A percentile compares a stretch with the other conserved stretches of the same genome.
phyloP scores from a whole-genome alignment of 225 moss, liverwort and hornwort genomes.

The Asterella californica region DNA sequence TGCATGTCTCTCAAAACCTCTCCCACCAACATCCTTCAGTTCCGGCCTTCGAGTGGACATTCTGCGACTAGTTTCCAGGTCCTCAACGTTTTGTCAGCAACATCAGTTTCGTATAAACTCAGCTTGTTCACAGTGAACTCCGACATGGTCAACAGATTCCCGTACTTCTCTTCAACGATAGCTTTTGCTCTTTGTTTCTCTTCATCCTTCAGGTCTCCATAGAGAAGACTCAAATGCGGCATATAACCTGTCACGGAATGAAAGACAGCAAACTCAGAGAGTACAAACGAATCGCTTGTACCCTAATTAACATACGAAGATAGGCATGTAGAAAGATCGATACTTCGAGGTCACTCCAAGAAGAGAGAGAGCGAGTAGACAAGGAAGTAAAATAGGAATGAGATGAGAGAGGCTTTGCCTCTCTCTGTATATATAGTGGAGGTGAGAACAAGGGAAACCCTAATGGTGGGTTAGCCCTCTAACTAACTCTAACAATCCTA shows the following conservation, averaged over 20 bases:
- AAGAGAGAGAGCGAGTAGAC: too few species aligned
- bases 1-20: neutral
- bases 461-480: too few species aligned
- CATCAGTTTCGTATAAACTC: slow-evolving; percentile 66
- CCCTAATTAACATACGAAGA: too few species aligned
- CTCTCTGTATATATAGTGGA: too few species aligned
- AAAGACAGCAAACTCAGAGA: neutral
- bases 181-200: slow-evolving; percentile 55
- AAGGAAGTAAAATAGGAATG: too few species aligned
- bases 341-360: too few species aligned
- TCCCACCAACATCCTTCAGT: neutral
- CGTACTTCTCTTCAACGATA: slow-evolving; percentile 61
- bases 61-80: slow-evolving; percentile 71
- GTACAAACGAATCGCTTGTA: too few species aligned
- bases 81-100: slow-evolving; percentile 51
- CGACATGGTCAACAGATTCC: slow-evolving; percentile 42
- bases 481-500: too few species aligned
- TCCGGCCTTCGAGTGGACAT: slow-evolving; percentile 37
- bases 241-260: slow-evolving; percentile 49
- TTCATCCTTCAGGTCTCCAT: slow-evolving; percentile 64
- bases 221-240: slow-evolving; percentile 87
- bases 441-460: too few species aligned
- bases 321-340: too few species aligned
- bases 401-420: too few species aligned
- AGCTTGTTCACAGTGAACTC: slow-evolving; percentile 61